phyloP scores from a whole-genome alignment of 148 eudicot genomes.

The Rhododendron williamsianum region DNA sequence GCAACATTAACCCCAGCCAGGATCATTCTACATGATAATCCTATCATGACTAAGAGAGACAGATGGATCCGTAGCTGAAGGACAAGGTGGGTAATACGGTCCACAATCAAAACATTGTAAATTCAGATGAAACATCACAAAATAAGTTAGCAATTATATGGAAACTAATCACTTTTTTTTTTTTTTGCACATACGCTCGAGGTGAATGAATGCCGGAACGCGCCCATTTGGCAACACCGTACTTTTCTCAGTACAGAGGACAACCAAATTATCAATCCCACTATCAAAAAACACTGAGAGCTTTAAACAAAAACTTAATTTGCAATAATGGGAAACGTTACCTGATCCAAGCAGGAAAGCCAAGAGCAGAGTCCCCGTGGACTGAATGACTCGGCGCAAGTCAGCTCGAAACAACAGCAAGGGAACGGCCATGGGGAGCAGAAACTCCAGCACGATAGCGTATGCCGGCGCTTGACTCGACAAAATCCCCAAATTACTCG shows the following conservation, averaged over 20 bases:
- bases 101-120: not conserved
- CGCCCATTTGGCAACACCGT: not conserved
- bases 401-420: conserved; percentile 80
- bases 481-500: conserved; percentile 71
- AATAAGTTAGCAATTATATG: not conserved
- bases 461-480: conserved; percentile 68
- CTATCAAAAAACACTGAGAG: not conserved
- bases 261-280: not conserved
- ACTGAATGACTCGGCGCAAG: conserved; percentile 47
- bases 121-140: not conserved
- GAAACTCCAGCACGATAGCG: conserved; percentile 44
- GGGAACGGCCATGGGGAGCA: conserved; percentile 75
- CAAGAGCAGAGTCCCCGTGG: conserved; percentile 65
- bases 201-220: not conserved
- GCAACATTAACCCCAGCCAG: not conserved
- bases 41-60: not conserved
- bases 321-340: not conserved
- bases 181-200: not conserved
- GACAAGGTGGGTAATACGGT: not conserved
- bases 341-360: conserved; percentile 95
- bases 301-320: not conserved
- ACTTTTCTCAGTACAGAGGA: not conserved
- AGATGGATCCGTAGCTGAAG: not conserved
- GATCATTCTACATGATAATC: no score
- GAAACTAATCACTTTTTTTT: not conserved